These are phyloP conservation scores for Alternaria longipes DNA, from an alignment of 2,329 filamentous ascomycete genomes.

Conservation along the genomic window DNA sequence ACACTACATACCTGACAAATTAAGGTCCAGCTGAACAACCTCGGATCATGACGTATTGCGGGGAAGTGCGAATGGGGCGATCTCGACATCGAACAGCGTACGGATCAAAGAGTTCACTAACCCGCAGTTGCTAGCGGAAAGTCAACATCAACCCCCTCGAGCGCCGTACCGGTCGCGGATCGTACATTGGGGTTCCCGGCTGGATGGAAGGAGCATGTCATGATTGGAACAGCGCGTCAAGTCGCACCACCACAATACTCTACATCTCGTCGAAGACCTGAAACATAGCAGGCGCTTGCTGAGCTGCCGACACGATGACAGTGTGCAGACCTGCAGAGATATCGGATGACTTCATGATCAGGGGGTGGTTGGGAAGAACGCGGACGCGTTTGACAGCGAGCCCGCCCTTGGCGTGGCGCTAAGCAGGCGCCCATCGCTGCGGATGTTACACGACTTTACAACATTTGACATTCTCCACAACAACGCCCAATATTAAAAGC, in stretches of 20 bases:
- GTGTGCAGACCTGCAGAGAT: not conserved
- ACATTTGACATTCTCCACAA: not conserved
- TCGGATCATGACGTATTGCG: constrained; percentile 32
- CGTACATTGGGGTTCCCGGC: not conserved
- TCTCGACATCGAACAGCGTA: not conserved
- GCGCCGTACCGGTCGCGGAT: not conserved
- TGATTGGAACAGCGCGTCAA: not conserved
- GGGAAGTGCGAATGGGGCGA: constrained; percentile 13
- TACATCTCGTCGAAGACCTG: too few species aligned
- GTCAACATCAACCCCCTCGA: not conserved
- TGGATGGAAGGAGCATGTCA: not conserved
- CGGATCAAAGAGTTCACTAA: not conserved
- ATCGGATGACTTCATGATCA: too few species aligned
- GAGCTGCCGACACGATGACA: not conserved
- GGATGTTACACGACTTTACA: not conserved
- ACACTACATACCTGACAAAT: not conserved
- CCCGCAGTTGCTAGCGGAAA: not conserved
- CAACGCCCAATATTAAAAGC: not conserved
- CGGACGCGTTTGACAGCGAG: not conserved
- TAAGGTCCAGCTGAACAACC: constrained; percentile 5
- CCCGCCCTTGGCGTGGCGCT: not conserved
- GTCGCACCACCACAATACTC: not conserved
- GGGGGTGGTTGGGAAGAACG: not conserved
- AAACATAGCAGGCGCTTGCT: not conserved
- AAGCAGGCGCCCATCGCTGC: not conserved